These are phyloP conservation scores for Populus hybrid DNA, from an alignment of 441 rosid genomes.

Conservation along the genomic window DNA sequence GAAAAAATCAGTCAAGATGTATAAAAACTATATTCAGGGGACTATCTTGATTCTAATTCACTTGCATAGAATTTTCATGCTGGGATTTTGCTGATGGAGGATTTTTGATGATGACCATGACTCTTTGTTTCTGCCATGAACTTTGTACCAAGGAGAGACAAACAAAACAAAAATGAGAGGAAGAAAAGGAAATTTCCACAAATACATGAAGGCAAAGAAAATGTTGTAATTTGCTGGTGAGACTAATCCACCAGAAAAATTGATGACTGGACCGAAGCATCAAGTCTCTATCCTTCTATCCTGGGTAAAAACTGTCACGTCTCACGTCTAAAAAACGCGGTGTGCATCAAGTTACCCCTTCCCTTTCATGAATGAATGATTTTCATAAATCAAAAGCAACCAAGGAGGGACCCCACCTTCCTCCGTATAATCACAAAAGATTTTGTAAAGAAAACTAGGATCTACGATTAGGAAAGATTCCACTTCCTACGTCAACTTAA, in stretches of 20 bases:
- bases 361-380: no score
- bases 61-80: background rate
- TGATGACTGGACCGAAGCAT: background rate
- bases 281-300: no score
- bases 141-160: background rate
- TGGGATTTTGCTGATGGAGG: background rate
- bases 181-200: background rate
- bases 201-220: background rate
- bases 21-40: background rate
- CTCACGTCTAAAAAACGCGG: no score
- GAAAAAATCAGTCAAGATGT: background rate
- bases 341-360: no score
- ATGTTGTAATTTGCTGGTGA: background rate
- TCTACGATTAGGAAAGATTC: no score
- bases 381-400: no score
- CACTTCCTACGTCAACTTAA: no score
- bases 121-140: background rate
- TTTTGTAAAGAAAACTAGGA: no score
- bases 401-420: no score
- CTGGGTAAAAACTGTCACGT: no score
- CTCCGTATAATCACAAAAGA: no score
- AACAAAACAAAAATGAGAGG: background rate
- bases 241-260: background rate
- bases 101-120: background rate
- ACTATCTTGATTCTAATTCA: background rate